Percentiles rank a stretch among this genome's conserved stretches.
Evolutionary conservation across 2,329 filamentous ascomycete species (phyloP).

Genomic region (Xylaria sp.): DNA sequence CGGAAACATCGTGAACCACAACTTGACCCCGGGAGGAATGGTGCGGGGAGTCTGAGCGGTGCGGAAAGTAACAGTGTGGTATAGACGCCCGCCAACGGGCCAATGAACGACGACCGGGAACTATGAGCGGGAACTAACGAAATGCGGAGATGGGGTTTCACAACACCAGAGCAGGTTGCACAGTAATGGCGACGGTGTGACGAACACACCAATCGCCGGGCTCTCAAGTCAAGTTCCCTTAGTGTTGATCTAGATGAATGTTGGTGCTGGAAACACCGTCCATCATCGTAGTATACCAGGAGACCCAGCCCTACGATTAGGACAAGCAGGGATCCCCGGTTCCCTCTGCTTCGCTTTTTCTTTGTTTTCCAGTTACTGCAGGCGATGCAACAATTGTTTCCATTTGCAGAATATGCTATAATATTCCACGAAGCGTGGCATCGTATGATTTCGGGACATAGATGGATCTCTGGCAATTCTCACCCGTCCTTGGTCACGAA

Average conservation of each 20-base stretch:
- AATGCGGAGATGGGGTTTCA: conserved; percentile 37
- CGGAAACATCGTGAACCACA: conserved; percentile 34
- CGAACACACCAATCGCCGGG: conserved; percentile 1
- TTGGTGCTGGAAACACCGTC: conserved; percentile 3
- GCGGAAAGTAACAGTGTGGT: conserved; percentile 28
- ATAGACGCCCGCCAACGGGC: conserved; percentile 10
- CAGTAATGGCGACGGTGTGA: conserved; percentile 9
- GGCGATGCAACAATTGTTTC: conserved; percentile 1
- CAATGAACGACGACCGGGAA: conserved; percentile 29
- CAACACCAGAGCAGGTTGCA: conserved; percentile 28
- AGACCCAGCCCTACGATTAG: conserved; percentile 31
- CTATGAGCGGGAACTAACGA: conserved; percentile 28
- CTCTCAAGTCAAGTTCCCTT: background rate
- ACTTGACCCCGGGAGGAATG: conserved; percentile 26
- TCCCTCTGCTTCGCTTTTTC: background rate
- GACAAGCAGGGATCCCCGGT: conserved; percentile 23
- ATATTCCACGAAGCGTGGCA: conserved; percentile 13
- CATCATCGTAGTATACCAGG: background rate
- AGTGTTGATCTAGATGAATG: background rate
- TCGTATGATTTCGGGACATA: conserved; percentile 26
- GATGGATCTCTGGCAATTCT: conserved; percentile 11
- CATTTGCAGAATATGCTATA: conserved; percentile 14
- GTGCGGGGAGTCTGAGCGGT: conserved; percentile 37
- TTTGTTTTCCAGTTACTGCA: conserved; percentile 4
- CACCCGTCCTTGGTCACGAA: background rate